Percentiles rank a stretch among this genome's conserved stretches.
Conservation (phyloP, 2,329 filamentous ascomycete genomes). For the Fusarium sp. region DNA sequence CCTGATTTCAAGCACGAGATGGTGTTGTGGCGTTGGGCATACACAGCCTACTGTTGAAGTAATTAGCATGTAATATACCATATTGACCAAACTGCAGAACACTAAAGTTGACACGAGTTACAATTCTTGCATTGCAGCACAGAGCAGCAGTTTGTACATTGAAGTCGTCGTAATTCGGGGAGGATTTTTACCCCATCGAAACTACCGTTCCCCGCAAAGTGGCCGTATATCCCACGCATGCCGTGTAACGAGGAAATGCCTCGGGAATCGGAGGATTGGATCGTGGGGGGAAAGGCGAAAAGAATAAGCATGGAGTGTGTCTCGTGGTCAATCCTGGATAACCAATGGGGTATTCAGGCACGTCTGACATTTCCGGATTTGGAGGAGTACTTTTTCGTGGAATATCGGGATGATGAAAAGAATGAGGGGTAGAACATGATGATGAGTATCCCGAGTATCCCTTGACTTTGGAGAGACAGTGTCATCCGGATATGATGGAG, state of each 20-base stretch:
- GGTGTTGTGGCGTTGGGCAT: constrained; percentile 42
- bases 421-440: not conserved
- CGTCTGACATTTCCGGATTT: constrained; percentile 32
- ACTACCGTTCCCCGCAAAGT: constrained; percentile 34
- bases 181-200: constrained; percentile 39
- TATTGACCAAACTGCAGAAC: not conserved
- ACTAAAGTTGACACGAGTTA: not conserved
- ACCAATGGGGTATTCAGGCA: constrained; percentile 26
- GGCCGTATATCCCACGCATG: constrained; percentile 19
- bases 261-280: constrained; percentile 7
- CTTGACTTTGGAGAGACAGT: not conserved
- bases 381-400: constrained; percentile 9
- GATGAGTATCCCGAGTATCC: not conserved
- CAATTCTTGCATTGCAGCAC: not conserved
- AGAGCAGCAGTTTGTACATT: not conserved
- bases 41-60: constrained; percentile 33
- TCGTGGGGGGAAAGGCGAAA: not conserved
- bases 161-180: not conserved
- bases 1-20: constrained; percentile 32
- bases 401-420: not conserved
- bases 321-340: not conserved
- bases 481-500: not conserved
- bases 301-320: not conserved
- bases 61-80: constrained; percentile 24
- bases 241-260: constrained; percentile 10